A percentile compares a stretch with the other conserved stretches of the same genome.
These are phyloP conservation scores for Intubia oerlemansii DNA, from an alignment of 2,329 filamentous ascomycete genomes.

Conservation along the genomic window DNA sequence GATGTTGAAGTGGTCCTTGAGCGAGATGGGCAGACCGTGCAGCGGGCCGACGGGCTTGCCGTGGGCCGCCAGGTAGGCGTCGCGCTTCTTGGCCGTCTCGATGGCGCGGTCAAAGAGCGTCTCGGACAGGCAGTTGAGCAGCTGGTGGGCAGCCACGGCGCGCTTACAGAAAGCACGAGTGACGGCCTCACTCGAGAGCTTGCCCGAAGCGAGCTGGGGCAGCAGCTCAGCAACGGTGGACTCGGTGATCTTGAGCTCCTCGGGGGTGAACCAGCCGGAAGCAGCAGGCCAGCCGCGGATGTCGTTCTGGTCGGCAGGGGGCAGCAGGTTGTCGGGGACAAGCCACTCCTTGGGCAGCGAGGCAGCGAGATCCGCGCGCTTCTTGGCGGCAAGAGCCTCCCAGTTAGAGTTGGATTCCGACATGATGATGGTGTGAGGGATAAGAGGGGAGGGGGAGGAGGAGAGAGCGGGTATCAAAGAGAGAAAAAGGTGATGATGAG, in stretches of 20 bases:
- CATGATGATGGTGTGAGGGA: background rate
- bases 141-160: conserved; percentile 17
- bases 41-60: conserved; percentile 35
- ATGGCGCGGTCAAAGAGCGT: conserved; percentile 31
- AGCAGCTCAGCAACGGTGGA: conserved; percentile 14
- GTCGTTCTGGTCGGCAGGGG: conserved; percentile 29
- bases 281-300: conserved; percentile 31
- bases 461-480: background rate
- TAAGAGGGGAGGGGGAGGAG: background rate
- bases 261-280: conserved; percentile 35
- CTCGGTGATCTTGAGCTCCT: conserved; percentile 19
- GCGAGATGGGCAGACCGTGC: conserved; percentile 40
- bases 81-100: conserved; percentile 22
- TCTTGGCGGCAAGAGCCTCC: conserved; percentile 20
- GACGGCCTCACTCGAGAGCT: conserved; percentile 15
- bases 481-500: background rate
- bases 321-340: conserved; percentile 29
- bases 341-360: conserved; percentile 37
- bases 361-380: conserved; percentile 18
- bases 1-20: conserved; percentile 54
- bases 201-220: conserved; percentile 14
- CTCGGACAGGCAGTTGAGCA: conserved; percentile 28
- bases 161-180: conserved; percentile 18
- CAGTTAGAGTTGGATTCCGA: conserved; percentile 10
- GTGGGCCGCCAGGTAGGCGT: conserved; percentile 25